Percentiles rank a stretch among this genome's conserved stretches.
These are phyloP conservation scores for Passalora sequoiae DNA, from an alignment of 2,329 filamentous ascomycete genomes.

Conservation along the genomic window DNA sequence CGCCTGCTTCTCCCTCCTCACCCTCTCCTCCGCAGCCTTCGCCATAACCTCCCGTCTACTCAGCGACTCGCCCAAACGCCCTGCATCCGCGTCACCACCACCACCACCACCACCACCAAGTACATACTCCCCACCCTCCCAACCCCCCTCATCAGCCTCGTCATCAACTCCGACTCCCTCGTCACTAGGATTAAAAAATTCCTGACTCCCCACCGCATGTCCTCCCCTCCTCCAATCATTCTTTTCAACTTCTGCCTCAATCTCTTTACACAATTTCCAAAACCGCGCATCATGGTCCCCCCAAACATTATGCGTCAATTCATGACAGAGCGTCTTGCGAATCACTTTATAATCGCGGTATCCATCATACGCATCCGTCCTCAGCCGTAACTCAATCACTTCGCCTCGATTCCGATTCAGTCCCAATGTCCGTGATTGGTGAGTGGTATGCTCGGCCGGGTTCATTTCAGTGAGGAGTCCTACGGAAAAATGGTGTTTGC, in stretches of 20 bases:
- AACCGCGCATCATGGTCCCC: conserved; percentile 79
- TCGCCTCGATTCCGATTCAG: conserved; percentile 84
- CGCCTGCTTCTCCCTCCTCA: conserved; percentile 48
- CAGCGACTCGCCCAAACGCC: conserved; percentile 43
- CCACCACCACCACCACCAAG: conserved; percentile 30
- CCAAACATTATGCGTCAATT: conserved; percentile 88
- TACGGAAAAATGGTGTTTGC: conserved; percentile 76
- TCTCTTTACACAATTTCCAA: conserved; percentile 81
- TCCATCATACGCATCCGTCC: conserved; percentile 92
- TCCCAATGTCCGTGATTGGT: conserved; percentile 76
- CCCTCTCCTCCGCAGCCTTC: conserved; percentile 64
- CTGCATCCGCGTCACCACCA: conserved; percentile 16
- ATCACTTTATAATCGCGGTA: conserved; percentile 92
- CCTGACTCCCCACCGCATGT: conserved; percentile 53
- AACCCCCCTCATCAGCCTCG: conserved; percentile 63
- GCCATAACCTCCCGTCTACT: conserved; percentile 70
- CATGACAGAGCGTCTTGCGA: conserved; percentile 86
- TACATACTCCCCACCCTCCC: conserved; percentile 74
- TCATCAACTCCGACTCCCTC: conserved; percentile 39
- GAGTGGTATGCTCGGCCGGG: conserved; percentile 73
- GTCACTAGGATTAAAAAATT: conserved; percentile 52
- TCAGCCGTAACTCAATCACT: conserved; percentile 79
- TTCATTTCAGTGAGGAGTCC: conserved; percentile 93
- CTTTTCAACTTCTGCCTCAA: conserved; percentile 77
- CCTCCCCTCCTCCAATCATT: conserved; percentile 75